These are phyloP conservation scores for Spinacia oleracea DNA, from an alignment of 179 eudicot species.

Conservation along the genomic window DNA sequence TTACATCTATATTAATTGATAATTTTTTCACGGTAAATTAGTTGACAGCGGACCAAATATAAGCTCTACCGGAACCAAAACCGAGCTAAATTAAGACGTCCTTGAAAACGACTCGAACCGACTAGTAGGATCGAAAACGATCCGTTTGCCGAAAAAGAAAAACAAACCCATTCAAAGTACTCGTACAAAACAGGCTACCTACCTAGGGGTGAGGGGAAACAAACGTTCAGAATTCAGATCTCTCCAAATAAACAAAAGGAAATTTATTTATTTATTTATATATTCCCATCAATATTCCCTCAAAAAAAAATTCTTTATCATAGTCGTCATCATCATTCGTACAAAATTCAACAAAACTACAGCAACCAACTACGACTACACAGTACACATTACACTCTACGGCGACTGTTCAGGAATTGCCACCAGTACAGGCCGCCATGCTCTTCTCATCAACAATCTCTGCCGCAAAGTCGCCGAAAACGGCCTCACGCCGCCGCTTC, in stretches of 20 bases:
- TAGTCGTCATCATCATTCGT: background rate
- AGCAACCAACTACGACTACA: background rate
- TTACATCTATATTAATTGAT: too few species aligned
- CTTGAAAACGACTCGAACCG: too few species aligned
- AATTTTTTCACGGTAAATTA: too few species aligned
- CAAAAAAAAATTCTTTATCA: background rate
- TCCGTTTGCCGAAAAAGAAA: too few species aligned
- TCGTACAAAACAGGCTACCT: background rate
- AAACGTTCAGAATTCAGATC: background rate
- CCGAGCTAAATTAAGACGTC: too few species aligned
- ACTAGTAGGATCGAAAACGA: too few species aligned
- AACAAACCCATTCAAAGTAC: too few species aligned
- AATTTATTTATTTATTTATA: background rate
- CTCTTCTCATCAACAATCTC: constrained; percentile 70
- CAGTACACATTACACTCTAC: too few species aligned
- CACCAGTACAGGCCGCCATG: constrained; percentile 78
- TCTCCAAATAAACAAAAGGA: background rate
- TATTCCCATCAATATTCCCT: too few species aligned
- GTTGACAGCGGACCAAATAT: too few species aligned
- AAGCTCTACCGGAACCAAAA: too few species aligned
- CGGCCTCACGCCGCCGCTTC: constrained; percentile 45
- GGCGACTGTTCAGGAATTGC: constrained; percentile 69
- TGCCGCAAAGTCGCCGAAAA: constrained; percentile 77
- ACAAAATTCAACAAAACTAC: background rate
- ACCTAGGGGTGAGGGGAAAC: background rate